These are phyloP conservation scores for Fusarium gaditjirri DNA, from an alignment of 2,329 filamentous ascomycete species.

Conservation along the genomic window DNA sequence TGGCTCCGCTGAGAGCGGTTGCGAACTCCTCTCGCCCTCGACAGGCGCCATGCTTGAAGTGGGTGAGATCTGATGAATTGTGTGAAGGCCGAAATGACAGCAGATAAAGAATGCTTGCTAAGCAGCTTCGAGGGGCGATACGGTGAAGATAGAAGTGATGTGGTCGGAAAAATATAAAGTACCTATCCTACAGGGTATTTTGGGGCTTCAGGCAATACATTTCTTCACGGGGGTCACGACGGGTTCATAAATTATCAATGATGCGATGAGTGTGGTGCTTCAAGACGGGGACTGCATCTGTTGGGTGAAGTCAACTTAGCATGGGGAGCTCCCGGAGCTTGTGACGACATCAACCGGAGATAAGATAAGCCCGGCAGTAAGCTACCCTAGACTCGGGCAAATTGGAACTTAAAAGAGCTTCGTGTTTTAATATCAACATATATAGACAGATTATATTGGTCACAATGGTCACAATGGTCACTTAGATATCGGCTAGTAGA, in stretches of 20 bases:
- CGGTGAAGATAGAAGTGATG: background rate
- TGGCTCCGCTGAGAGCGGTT: background rate
- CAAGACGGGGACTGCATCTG: background rate
- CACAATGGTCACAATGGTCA: too few relatives aligned
- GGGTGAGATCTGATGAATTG: background rate
- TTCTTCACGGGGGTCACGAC: background rate
- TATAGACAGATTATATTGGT: background rate
- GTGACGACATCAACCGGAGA: slow-evolving; percentile 42
- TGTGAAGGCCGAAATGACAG: background rate
- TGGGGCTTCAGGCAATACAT: background rate
- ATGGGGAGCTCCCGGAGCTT: slow-evolving; percentile 30
- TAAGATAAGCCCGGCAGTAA: slow-evolving; percentile 31
- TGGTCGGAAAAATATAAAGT: background rate
- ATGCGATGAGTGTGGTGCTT: slow-evolving; percentile 26
- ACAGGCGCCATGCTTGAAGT: slow-evolving; percentile 25
- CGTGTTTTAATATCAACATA: background rate
- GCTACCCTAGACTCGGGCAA: slow-evolving; percentile 18
- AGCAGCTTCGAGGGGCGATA: slow-evolving; percentile 29
- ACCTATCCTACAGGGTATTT: slow-evolving; percentile 13
- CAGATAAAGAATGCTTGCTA: slow-evolving; percentile 33
- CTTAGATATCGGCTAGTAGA: too few relatives aligned
- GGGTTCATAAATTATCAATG: slow-evolving; percentile 25
- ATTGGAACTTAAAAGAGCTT: background rate
- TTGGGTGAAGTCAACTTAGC: slow-evolving; percentile 11
- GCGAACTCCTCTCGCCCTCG: slow-evolving; percentile 13